Evolutionary conservation across 192 early-diverging fungal genomes (phyloP), one percentile per base, ranked within the genome.

Genomic region (Rhizophagus sp.): DNA sequence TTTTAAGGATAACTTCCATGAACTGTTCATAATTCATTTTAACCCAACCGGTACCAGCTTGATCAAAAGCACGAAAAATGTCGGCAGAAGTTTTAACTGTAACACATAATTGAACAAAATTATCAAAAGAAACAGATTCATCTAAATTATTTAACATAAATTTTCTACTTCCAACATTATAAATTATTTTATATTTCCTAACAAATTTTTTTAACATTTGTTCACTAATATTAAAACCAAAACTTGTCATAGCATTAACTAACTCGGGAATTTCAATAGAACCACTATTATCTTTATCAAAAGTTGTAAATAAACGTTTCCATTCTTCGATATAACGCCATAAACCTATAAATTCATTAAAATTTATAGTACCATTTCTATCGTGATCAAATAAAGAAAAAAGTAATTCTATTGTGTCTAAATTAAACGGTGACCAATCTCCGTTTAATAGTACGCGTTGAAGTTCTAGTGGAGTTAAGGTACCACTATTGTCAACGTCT

Each of bases 281-380:
- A 62, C 93, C 93, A 64, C 88, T 91, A 80, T 87, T 87, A 82
- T 95, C 93, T 25, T 82, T 78, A 79, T 95, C 94, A 79, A 94
- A 94, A 8, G 88, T 85, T 75, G 84, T 83, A 84, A 94, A 95
- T 80, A 93, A 92, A 10, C 85, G 74, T 78, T 91, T 91, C 94
- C 94, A 95, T 15, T 94, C 93, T 63, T 93, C 91, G 80, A 94
- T 95, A 80, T 94, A 95, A 78, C 84, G 87, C 93, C 92, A 94
- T 19, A 94, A 85, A 25, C 91, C 89, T 44, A 85, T 80, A 79
- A 95, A 95, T 83, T 95, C 94, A 39, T 92, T 80, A 80, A 94
- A 94, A 75, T 84, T 86, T 74, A 95, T 92, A 52, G 91, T 92
- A 36, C 93, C 94, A 81, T 7, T 39, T 78, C 82, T 87, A 84